A percentile compares a stretch with the other conserved stretches of the same genome.
Conservation (phyloP, 192 early-diverging fungal species). For the Coemansia sp. region DNA sequence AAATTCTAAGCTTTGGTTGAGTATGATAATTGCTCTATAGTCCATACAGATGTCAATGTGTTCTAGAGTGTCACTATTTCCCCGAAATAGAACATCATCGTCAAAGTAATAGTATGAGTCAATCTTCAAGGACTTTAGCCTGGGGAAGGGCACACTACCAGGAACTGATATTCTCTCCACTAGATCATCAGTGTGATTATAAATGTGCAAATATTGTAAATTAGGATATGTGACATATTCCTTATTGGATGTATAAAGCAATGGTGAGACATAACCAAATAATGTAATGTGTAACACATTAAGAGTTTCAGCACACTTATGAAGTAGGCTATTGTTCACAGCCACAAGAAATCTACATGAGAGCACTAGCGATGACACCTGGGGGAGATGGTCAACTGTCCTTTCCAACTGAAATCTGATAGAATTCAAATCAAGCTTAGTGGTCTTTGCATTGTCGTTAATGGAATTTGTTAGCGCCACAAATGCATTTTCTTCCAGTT, state of each 20-base stretch:
- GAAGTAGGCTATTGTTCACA: background rate
- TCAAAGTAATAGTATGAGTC: background rate
- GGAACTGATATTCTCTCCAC: background rate
- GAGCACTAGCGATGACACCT: background rate
- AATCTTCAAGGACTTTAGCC: background rate
- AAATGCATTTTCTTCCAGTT: background rate
- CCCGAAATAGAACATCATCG: slow-evolving; percentile 8
- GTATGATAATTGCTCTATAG: background rate
- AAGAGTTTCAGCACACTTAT: background rate
- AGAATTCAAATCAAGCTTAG: background rate
- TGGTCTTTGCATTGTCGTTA: background rate
- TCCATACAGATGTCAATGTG: background rate
- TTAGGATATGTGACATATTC: background rate
- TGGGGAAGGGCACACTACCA: background rate
- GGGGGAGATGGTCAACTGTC: background rate
- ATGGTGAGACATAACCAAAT: no score
- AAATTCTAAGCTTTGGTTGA: background rate
- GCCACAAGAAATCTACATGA: background rate
- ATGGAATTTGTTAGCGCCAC: background rate
- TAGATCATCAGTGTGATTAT: no score
- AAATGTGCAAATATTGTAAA: background rate
- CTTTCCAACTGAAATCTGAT: background rate
- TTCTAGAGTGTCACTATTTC: background rate
- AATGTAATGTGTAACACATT: background rate
- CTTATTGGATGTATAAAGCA: background rate